A percentile compares a stretch with the other conserved stretches of the same genome.
phyloP scores from a whole-genome alignment of 208 protist genomes.

The Tetramitus jugosus region DNA sequence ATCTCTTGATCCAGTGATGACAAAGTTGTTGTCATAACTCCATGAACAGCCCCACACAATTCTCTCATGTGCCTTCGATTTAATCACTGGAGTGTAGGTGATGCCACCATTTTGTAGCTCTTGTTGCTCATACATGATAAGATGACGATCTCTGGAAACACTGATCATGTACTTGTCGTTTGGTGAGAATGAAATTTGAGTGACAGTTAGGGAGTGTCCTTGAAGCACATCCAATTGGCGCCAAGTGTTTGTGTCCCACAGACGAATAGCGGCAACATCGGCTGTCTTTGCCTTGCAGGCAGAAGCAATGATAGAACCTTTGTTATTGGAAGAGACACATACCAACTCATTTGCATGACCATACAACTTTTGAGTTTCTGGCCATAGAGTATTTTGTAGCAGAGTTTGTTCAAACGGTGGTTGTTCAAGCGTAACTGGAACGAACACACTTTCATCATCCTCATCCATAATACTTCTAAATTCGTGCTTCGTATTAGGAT shows the following conservation, averaged over 20 bases:
- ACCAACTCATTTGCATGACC: slow-evolving; percentile 52
- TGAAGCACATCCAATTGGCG: slow-evolving; percentile 24
- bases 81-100: neutral
- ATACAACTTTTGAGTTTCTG: slow-evolving; percentile 52
- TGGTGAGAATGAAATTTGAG: slow-evolving; percentile 44
- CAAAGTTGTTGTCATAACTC: slow-evolving; percentile 26
- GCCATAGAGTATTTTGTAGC: slow-evolving; percentile 53
- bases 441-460: neutral
- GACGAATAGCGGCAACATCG: slow-evolving; percentile 21
- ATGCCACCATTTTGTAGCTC: neutral
- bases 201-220: slow-evolving; percentile 48
- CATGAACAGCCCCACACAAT: slow-evolving; percentile 45
- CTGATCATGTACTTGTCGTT: slow-evolving; percentile 40
- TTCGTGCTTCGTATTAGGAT: neutral
- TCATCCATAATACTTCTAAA: slow-evolving; percentile 19
- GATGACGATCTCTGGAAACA: slow-evolving; percentile 44
- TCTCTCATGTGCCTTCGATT: slow-evolving; percentile 36
- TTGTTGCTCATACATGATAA: slow-evolving; percentile 19
- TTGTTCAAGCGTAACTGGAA: slow-evolving; percentile 1
- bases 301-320: slow-evolving; percentile 34
- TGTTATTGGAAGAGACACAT: slow-evolving; percentile 27
- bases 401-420: slow-evolving; percentile 52
- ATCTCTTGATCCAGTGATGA: slow-evolving; percentile 47
- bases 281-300: slow-evolving; percentile 30
- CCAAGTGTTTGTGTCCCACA: slow-evolving; percentile 42